phyloP scores from a whole-genome alignment of 2,329 filamentous ascomycete genomes.

The Penicillium aurantiogriseum region DNA sequence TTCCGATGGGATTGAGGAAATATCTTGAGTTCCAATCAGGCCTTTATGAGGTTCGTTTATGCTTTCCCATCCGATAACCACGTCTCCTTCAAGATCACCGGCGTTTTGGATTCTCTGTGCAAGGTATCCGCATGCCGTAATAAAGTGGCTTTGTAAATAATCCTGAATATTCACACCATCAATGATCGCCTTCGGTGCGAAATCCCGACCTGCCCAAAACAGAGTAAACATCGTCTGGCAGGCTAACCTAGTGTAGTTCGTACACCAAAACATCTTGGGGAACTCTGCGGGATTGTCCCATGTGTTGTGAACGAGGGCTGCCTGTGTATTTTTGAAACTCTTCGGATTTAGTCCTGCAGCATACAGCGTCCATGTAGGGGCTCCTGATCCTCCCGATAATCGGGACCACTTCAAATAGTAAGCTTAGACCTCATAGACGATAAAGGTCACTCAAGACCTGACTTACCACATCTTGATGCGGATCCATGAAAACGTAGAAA shows the following conservation, averaged over 20 bases:
- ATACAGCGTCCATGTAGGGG: slow-evolving; percentile 97
- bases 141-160: slow-evolving; percentile 83
- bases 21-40: slow-evolving; percentile 76
- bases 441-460: no score
- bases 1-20: slow-evolving; percentile 79
- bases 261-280: slow-evolving; percentile 99
- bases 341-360: slow-evolving; percentile 87
- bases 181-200: slow-evolving; percentile 93
- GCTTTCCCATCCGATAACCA: slow-evolving; percentile 93
- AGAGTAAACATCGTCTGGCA: slow-evolving; percentile 90
- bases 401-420: slow-evolving; percentile 71
- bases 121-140: slow-evolving; percentile 74
- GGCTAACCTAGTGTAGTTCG: slow-evolving; percentile 87
- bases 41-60: slow-evolving; percentile 94
- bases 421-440: slow-evolving; percentile 14
- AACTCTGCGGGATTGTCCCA: slow-evolving; percentile 80
- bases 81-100: slow-evolving; percentile 81
- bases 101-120: slow-evolving; percentile 84
- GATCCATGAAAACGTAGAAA: slow-evolving; percentile 98
- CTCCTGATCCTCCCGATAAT: slow-evolving; percentile 89
- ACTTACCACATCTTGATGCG: slow-evolving; percentile 91
- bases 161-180: slow-evolving; percentile 96
- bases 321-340: slow-evolving; percentile 80
- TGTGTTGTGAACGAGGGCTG: slow-evolving; percentile 91
- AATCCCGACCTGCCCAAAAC: slow-evolving; percentile 87